phyloP scores from a whole-genome alignment of 768 basidiomycete species.

The Glaciozyma antarctica region DNA sequence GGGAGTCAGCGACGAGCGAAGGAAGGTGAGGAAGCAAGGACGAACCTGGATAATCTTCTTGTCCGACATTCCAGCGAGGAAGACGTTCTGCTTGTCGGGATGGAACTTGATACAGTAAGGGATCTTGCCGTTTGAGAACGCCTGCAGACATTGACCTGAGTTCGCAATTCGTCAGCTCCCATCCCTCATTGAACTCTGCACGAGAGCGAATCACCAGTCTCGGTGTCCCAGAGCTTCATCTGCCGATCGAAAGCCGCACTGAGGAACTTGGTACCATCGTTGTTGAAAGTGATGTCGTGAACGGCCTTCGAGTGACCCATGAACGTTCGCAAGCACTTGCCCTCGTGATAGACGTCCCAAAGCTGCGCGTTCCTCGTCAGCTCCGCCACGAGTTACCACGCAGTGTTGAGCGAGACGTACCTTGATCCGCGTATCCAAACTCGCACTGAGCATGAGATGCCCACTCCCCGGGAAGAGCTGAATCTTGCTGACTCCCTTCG shows the following conservation, averaged over 20 bases:
- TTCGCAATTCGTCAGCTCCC: not conserved
- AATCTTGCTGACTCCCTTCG: conserved; percentile 86
- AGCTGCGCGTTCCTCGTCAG: conserved; percentile 49
- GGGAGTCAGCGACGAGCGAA: conserved; percentile 26
- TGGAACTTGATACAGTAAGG: conserved; percentile 93
- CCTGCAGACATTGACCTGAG: conserved; percentile 75
- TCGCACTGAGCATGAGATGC: conserved; percentile 83
- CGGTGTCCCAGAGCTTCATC: conserved; percentile 99
- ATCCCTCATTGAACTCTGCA: not conserved
- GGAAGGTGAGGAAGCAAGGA: conserved; percentile 49
- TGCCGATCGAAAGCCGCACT: conserved; percentile 92
- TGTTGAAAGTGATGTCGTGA: conserved; percentile 91
- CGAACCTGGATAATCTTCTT: conserved; percentile 96
- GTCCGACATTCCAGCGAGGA: conserved; percentile 96
- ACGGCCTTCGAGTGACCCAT: conserved; percentile 94
- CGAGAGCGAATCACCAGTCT: conserved; percentile 52
- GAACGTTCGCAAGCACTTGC: conserved; percentile 93
- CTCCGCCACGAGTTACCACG: not conserved
- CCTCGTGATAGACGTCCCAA: conserved; percentile 96
- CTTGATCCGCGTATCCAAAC: conserved; percentile 99
- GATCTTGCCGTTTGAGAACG: conserved; percentile 95
- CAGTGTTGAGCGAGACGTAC: conserved; percentile 40
- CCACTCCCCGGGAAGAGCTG: conserved; percentile 86
- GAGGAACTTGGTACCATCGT: conserved; percentile 78
- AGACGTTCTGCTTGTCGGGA: conserved; percentile 92